These are phyloP conservation scores for Endocalyx cinctus DNA, from an alignment of 2,329 filamentous ascomycete species.

Conservation along the genomic window DNA sequence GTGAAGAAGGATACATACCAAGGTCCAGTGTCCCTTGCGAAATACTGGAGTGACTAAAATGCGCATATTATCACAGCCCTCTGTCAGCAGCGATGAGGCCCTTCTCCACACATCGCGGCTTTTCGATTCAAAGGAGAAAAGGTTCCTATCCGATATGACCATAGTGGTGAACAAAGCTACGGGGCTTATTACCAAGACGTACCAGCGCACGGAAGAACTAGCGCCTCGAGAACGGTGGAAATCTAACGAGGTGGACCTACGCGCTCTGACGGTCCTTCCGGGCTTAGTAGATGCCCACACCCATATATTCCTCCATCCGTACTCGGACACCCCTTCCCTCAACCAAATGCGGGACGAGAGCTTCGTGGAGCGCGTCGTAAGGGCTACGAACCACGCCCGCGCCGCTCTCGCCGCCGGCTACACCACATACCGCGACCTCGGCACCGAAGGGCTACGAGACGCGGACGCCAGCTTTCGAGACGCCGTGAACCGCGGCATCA, in stretches of 20 bases:
- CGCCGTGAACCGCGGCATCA: conserved; percentile 48
- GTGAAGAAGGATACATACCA: too few species aligned
- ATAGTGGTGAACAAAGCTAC: conserved; percentile 17
- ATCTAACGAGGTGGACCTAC: conserved; percentile 41
- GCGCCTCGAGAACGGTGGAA: conserved; percentile 7
- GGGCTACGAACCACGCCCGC: conserved; percentile 48
- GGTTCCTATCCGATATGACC: conserved; percentile 15
- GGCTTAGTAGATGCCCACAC: conserved; percentile 53
- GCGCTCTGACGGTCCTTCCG: conserved; percentile 45
- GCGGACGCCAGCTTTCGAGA: conserved; percentile 48
- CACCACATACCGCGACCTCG: conserved; percentile 54
- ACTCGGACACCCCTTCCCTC: conserved; percentile 26
- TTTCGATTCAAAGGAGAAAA: conserved; percentile 21
- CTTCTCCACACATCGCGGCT: conserved; percentile 19
- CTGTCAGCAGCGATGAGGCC: not conserved
- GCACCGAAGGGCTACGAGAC: conserved; percentile 46
- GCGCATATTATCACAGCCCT: too few species aligned
- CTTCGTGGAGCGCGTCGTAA: conserved; percentile 50
- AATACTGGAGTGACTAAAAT: too few species aligned
- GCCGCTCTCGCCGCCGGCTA: conserved; percentile 51
- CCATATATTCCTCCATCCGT: conserved; percentile 51
- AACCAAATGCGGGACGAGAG: conserved; percentile 55
- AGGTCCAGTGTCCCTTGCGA: too few species aligned
- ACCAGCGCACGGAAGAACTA: conserved; percentile 9
- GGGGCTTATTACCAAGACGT: conserved; percentile 18